Base-by-base conservation (phyloP, 257 asterid species). In the Ilex aquifolium region DNA sequence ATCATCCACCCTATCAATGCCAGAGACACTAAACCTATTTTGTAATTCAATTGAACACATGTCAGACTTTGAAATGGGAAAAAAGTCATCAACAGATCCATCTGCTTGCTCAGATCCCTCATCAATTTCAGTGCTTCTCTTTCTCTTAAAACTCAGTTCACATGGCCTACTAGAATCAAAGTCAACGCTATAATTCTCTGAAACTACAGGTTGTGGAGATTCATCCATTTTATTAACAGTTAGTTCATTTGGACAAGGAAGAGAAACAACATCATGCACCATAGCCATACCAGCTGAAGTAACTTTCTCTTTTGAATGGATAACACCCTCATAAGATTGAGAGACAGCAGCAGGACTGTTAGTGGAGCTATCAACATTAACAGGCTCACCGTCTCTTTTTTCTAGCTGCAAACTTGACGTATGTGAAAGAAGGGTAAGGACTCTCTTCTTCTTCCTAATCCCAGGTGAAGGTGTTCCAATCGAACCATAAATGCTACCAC, bases 371-470 rank as follows among this genome's bases (percentile, higher is more conserved):
- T 73, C 48, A 32, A 29, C 68, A 57, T 59, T 61, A 53, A 46
- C 16, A 30, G 54, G 62, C 61, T 56, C 65, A 54, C 17, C 51
- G 44, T 65, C 36, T 62, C 39, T 68, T 50, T 65, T 66, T 60
- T 69, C 50, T 67, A 74, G 36, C 67, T 42, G 71, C 64, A 32
- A 54, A 52, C 64, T 44, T 58, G 62, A 52, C 40, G 62, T 65
- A 50, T 10, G 50, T 63, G 27, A 42, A 40, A 39, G 62, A 65
- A 68, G 61, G 44, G 31, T 62, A 48, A 30, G 36, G 60, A 65
- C 73, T 69, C 49, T 74, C 73, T 67, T 79, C 72, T 62, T 76
- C 76, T 78, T 73, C 71, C 65, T 77, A 71, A 64, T 32, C 62
- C 66, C 64, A 64, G 62, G 59, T 29, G 48, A n/a, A 64, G 56